Evolutionary conservation across 2,329 filamentous ascomycete species (phyloP).

Genomic region (Pseudogymnoascus destructans): DNA sequence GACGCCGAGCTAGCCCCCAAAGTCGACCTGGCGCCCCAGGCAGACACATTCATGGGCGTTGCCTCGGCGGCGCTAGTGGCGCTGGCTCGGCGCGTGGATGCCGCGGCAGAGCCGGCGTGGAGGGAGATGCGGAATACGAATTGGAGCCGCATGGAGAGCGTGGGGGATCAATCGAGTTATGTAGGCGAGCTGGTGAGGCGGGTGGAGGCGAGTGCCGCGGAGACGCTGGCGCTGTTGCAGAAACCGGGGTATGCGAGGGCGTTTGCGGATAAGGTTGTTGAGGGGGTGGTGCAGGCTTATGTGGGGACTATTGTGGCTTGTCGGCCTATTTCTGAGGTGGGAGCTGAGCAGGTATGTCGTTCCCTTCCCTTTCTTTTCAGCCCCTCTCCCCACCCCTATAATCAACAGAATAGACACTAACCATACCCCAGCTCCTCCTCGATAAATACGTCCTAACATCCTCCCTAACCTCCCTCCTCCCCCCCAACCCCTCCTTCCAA

Average conservation of each 20-base stretch:
- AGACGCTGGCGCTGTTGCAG: constrained; percentile 63
- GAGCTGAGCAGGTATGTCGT: constrained; percentile 67
- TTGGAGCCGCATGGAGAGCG: constrained; percentile 86
- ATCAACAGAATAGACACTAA: constrained; percentile 16
- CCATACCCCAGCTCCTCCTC: constrained; percentile 61
- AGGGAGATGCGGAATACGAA: constrained; percentile 94
- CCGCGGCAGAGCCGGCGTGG: constrained; percentile 76
- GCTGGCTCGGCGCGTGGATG: constrained; percentile 71
- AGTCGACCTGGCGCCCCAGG: constrained; percentile 84
- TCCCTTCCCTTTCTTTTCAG: neutral
- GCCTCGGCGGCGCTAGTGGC: constrained; percentile 76
- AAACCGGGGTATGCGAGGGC: constrained; percentile 92
- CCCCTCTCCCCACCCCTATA: neutral
- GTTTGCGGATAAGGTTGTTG: constrained; percentile 92
- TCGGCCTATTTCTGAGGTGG: constrained; percentile 81
- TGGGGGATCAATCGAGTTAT: constrained; percentile 87
- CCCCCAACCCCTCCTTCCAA: constrained; percentile 48
- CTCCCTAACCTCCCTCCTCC: constrained; percentile 58
- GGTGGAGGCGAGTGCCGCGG: constrained; percentile 56
- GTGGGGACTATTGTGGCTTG: constrained; percentile 77
- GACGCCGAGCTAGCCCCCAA: constrained; percentile 61
- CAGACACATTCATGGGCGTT: constrained; percentile 89
- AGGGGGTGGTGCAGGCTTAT: constrained; percentile 68
- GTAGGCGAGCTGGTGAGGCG: constrained; percentile 67
- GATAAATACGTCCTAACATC: constrained; percentile 88